Evolutionary conservation across 805 yeast species (phyloP), one percentile per base, ranked within the genome.

Genomic region (Myxozyma neotropica): DNA sequence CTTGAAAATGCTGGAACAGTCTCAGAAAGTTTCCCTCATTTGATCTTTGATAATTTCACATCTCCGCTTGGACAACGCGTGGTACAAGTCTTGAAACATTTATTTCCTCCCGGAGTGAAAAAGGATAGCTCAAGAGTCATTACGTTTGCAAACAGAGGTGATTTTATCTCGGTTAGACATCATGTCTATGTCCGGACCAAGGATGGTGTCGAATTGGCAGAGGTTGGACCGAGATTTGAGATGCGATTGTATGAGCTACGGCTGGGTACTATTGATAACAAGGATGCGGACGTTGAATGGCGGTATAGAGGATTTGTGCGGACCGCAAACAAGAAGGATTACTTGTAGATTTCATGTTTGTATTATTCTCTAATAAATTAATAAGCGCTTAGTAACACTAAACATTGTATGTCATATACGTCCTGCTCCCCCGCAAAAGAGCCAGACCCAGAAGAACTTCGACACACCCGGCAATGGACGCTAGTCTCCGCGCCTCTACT

Each of bases 201-300:
- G 67, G 96, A 91, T 63, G 82, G 81, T 17, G 96, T 91, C 1
- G 98, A 94, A 72, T 75, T 94, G 57, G 92, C 97, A 59, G 99
- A 94, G 73, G 88, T 94, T 38, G 99, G 99, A 0, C 99, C 99
- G n/a, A 80, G 99, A 64, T 94, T 94, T 69, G 99, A 94, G 75
- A 92, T 94, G 98, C 83, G 91, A 72, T 77, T 94, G 66, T 94
- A 84, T 72, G 97, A 93, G 73, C 77, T 94, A 65, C 82, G 86
- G 70, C 79, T 94, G 67, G 97, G 99, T 2, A 89, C 96, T 44
- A 74, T 93, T 64, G 99, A 94, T 68, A 91, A 93, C 73, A 89
- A 89, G 76, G 97, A 94, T 73, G 96, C 97, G 10, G 99, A 94
- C 70, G 84, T 89, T n/a, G 99, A 94, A 73, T 94, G 98, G 98